These are phyloP conservation scores for Juncus inflexus DNA, from an alignment of 176 grass and related monocot genomes.

Conservation along the genomic window DNA sequence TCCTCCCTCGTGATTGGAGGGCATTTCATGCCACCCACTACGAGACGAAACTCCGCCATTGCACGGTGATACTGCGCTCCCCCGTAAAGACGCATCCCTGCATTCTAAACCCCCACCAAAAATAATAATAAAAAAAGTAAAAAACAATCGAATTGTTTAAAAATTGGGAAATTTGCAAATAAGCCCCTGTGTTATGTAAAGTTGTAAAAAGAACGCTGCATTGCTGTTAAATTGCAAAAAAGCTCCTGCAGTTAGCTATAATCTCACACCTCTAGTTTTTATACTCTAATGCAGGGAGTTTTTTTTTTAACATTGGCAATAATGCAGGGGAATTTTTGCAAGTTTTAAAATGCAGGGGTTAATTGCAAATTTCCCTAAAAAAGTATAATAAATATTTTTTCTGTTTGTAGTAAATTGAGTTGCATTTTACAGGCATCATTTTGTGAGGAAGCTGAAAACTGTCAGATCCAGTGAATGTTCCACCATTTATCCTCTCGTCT, in stretches of 20 bases:
- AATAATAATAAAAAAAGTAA: conserved; percentile 8
- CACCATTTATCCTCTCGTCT: conserved; percentile 75
- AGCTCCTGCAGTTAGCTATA: too few species aligned
- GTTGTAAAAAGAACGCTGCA: neutral
- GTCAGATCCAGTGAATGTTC: conserved; percentile 82
- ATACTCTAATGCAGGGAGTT: too few species aligned
- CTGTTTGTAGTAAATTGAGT: neutral
- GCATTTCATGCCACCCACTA: conserved; percentile 80
- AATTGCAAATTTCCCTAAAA: too few species aligned
- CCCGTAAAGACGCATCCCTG: conserved; percentile 91
- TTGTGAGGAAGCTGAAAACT: conserved; percentile 83
- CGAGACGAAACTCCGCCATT: conserved; percentile 92
- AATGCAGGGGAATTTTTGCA: too few species aligned
- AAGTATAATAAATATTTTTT: too few species aligned
- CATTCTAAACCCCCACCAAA: conserved; percentile 50
- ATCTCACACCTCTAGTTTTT: too few species aligned
- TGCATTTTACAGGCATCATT: conserved; percentile 80
- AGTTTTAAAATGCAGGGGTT: too few species aligned
- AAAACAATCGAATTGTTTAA: too few species aligned
- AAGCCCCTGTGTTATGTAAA: too few species aligned
- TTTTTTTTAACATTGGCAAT: too few species aligned
- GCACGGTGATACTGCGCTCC: conserved; percentile 94
- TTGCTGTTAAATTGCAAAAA: conserved; percentile 1
- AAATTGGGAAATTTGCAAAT: too few species aligned
- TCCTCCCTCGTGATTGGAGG: conserved; percentile 92